Evolutionary conservation across 768 basidiomycete species (phyloP).

Genomic region (Tulasnella sp.): DNA sequence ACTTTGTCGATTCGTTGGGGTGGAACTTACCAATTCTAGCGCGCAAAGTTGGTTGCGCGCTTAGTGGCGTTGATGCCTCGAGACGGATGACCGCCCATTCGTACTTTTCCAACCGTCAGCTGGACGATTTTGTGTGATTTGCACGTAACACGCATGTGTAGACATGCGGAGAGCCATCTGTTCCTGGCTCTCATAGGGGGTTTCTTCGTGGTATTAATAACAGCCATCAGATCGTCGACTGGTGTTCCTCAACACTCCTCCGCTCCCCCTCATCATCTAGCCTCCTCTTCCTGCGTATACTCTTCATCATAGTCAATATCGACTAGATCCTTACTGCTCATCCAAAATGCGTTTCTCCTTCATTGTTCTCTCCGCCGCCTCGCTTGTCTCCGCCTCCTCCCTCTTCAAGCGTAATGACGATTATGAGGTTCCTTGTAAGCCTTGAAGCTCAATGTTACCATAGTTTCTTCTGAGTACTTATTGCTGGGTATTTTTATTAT

Average conservation of each 20-base stretch:
- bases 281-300: neutral
- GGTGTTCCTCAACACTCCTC: neutral
- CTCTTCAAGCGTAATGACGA: neutral
- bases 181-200: too few species aligned
- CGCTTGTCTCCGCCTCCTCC: neutral
- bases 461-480: neutral
- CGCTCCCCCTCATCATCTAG: neutral
- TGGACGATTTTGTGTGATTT: neutral
- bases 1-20: too few species aligned
- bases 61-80: neutral
- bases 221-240: neutral
- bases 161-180: too few species aligned
- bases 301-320: neutral
- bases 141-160: too few species aligned
- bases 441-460: neutral
- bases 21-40: neutral
- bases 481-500: neutral
- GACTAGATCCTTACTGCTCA: neutral
- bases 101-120: neutral
- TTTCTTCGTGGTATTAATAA: neutral
- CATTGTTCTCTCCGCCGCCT: neutral
- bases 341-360: neutral
- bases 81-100: neutral
- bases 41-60: neutral
- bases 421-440: neutral